These are phyloP conservation scores for Trifolium dubium DNA, from an alignment of 306 rosid genomes.

Conservation along the genomic window DNA sequence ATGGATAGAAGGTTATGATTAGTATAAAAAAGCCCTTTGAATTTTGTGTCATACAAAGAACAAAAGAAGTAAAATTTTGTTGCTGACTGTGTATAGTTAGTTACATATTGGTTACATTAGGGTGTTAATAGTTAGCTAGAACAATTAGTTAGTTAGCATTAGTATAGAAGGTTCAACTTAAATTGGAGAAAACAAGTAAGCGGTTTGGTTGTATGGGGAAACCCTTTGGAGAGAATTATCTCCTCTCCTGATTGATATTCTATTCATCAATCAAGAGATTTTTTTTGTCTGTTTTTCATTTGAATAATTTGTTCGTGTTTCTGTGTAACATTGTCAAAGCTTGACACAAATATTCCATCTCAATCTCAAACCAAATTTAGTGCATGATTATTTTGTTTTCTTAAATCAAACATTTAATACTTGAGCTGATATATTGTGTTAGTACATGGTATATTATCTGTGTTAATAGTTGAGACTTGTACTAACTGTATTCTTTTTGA, in stretches of 20 bases:
- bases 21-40: conserved; percentile 14
- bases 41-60: not conserved
- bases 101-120: not conserved
- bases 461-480: conserved; percentile 3
- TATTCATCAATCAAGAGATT: not conserved
- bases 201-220: conserved; percentile 2
- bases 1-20: conserved; percentile 22
- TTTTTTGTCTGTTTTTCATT: not conserved
- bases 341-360: conserved; percentile 24
- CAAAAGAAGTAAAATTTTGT: conserved; percentile 20
- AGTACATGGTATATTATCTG: not conserved
- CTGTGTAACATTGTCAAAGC: not conserved
- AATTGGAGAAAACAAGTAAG: not conserved
- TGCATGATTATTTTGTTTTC: not conserved
- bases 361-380: conserved; percentile 33
- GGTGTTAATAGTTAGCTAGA: not conserved
- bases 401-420: not conserved
- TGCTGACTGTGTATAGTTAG: not conserved
- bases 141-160: not conserved
- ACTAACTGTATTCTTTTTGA: conserved; percentile 9
- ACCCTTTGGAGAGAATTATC: not conserved
- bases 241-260: conserved; percentile 15
- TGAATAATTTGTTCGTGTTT: not conserved
- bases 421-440: not conserved
- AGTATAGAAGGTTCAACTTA: not conserved